Evolutionary conservation across 495 filamentous ascomycete species (phyloP), one percentile per base, ranked within the genome.

Genomic region (Aspergillus indologenus): DNA sequence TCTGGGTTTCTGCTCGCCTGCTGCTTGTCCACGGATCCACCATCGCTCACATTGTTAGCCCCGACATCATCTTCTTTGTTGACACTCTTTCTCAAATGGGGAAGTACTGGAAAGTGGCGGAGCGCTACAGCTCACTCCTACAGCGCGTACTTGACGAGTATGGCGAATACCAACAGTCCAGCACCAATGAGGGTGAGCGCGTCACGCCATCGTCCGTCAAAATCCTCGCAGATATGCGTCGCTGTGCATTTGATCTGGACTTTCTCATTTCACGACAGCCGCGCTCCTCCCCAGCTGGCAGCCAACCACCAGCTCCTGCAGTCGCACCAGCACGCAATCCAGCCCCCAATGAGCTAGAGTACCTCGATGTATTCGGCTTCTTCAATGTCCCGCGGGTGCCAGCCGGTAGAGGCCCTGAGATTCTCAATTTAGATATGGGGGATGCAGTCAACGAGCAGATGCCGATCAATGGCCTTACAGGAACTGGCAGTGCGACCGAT

Each of bases 281-380:
- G 7, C 79, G 83, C 77, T 72, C 78, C 66, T 68, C 77, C 61
- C 57, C 76, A 42, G 51, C 73, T 55, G 59, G 71, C 65, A 59
- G 70, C 64, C 31, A 78, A 70, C 65, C 65, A 62, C 56, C 49
- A 50, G 52, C 56, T 64, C 72, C 70, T 61, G 77, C 74, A 7
- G 71, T 79, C 0, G 71, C 67, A 5, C 60, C 63, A 0, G 78
- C 78, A 11, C 76, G 84, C 24, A 91, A 83, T 56, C 85, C 85
- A n/a, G 87, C 82, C 11, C 83, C 87, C 9, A 90, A 92, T 67
- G 89, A 96, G 58, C 76, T 94, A 12, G 91, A 95, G 63, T 95
- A 92, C 64, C 75, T 95, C n/a, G 90, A 96, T 66, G 89, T 95
- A 2, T 96, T 96, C 68, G 89, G 92, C 60, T 95, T 92, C 74